phyloP scores from a whole-genome alignment of 768 basidiomycete species.

The Chlorophyllum brunneum region DNA sequence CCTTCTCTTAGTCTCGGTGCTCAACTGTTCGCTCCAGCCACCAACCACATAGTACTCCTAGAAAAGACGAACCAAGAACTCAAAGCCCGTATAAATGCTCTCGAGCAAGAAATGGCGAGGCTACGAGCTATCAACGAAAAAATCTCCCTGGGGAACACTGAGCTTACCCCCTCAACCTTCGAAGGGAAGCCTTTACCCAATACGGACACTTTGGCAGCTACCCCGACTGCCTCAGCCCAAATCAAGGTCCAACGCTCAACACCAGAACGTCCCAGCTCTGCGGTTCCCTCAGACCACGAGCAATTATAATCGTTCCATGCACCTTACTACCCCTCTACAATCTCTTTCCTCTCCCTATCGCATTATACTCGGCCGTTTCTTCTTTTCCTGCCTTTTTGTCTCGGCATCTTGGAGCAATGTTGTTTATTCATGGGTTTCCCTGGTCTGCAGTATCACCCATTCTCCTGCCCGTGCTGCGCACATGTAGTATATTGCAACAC shows the following conservation, averaged over 20 bases:
- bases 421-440: conserved; percentile 9
- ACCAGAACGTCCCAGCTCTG: conserved; percentile 58
- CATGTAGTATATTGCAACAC: background rate
- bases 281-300: conserved; percentile 42
- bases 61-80: conserved; percentile 72
- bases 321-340: conserved; percentile 16
- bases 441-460: conserved; percentile 10
- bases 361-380: conserved; percentile 14
- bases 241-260: conserved; percentile 59
- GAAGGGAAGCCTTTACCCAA: conserved; percentile 56
- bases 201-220: conserved; percentile 44
- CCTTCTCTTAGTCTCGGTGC: conserved; percentile 12
- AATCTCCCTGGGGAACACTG: conserved; percentile 62
- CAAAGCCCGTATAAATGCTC: conserved; percentile 57
- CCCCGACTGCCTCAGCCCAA: conserved; percentile 46
- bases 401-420: conserved; percentile 10
- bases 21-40: conserved; percentile 43
- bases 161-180: conserved; percentile 54
- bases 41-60: conserved; percentile 71
- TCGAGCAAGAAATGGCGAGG: conserved; percentile 68
- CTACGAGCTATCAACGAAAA: conserved; percentile 79
- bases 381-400: conserved; percentile 8
- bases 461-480: conserved; percentile 4
- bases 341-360: background rate
- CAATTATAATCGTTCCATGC: conserved; percentile 38